Base-by-base conservation (phyloP, 2,329 filamentous ascomycete genomes). In the Epichloe uncinata region DNA sequence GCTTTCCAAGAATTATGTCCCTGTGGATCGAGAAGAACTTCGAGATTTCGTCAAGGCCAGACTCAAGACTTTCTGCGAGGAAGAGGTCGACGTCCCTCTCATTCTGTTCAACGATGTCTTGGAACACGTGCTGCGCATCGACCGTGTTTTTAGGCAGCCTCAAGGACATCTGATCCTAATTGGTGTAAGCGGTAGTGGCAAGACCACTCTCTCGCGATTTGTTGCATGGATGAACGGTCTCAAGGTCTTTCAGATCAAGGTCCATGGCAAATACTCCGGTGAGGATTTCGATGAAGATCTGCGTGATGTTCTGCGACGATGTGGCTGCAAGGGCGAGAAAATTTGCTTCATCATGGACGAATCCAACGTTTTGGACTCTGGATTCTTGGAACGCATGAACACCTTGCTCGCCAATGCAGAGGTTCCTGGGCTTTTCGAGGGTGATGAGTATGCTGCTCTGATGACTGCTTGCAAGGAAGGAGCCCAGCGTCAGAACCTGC, bases 311-410 rank as follows among this genome's bases (percentile, higher is more conserved):
- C 79, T 99, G 40, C 84, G 93, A 43, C 81, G 93, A 51, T 94
- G 88, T 59, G 93, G 93, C 54, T 97, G 91, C 73, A 96, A 96
- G 73, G 93, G 93, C 36, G 93, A 99, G 66, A 97, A 97, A 74
- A 95, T 99, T 45, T 98, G 94, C 71, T 99, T 99, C 74, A 96
- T 99, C 72, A 97, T 99, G 90, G 93, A 99, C 64, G 93, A 99
- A 71, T 85, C 91, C 9, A 99, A 99, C 61, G 93, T 99, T 36
- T 78, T 99, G 30, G 93, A 99, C 67, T 98, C 93, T 42, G 93
- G 93, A 49, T 99, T 99, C 81, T 69, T 99, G 50, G 93, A 99
- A 68, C 84, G 94, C 60, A 99, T 98, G 93, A 99, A 99, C 66
- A 99, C 93, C 0, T 72, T 99, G 47, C 82, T 99, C 53, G 94